Conservation (phyloP, 2,329 filamentous ascomycete genomes). For the Herpotrichia juniperi region DNA sequence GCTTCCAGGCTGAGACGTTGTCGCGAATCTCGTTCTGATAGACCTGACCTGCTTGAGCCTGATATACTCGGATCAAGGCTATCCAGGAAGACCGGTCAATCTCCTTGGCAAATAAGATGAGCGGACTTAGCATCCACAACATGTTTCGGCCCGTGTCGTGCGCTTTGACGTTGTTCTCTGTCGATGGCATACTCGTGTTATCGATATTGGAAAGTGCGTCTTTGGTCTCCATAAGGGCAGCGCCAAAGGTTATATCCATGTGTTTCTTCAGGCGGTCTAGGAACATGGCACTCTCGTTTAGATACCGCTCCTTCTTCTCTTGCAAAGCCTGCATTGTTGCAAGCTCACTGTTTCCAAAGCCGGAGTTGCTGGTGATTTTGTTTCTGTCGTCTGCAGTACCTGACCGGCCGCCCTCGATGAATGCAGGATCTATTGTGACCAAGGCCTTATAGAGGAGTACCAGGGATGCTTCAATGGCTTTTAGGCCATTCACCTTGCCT, state of each 20-base stretch:
- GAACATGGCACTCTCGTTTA: constrained; percentile 76
- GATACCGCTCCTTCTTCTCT: constrained; percentile 91
- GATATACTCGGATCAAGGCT: constrained; percentile 78
- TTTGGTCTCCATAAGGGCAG: constrained; percentile 73
- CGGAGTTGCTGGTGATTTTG: constrained; percentile 50
- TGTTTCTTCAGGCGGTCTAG: constrained; percentile 80
- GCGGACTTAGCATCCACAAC: constrained; percentile 85
- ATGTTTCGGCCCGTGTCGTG: constrained; percentile 74
- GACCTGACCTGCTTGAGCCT: constrained; percentile 74
- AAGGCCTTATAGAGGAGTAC: constrained; percentile 89
- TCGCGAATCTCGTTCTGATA: constrained; percentile 85
- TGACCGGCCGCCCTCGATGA: constrained; percentile 59
- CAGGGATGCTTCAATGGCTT: constrained; percentile 77
- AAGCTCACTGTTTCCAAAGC: constrained; percentile 75
- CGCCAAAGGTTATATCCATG: constrained; percentile 80
- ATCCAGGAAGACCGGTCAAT: constrained; percentile 84
- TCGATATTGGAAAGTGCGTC: constrained; percentile 61
- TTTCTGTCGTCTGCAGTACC: constrained; percentile 52
- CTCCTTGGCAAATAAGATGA: constrained; percentile 88
- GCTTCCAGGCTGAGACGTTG: constrained; percentile 79
- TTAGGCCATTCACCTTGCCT: constrained; percentile 71
- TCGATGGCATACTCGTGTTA: constrained; percentile 51
- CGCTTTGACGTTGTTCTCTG: constrained; percentile 70
- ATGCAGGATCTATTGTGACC: constrained; percentile 86
- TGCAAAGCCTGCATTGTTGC: constrained; percentile 91